Conservation (phyloP, 2,329 filamentous ascomycete species). For the Trichothecium sympodiale region DNA sequence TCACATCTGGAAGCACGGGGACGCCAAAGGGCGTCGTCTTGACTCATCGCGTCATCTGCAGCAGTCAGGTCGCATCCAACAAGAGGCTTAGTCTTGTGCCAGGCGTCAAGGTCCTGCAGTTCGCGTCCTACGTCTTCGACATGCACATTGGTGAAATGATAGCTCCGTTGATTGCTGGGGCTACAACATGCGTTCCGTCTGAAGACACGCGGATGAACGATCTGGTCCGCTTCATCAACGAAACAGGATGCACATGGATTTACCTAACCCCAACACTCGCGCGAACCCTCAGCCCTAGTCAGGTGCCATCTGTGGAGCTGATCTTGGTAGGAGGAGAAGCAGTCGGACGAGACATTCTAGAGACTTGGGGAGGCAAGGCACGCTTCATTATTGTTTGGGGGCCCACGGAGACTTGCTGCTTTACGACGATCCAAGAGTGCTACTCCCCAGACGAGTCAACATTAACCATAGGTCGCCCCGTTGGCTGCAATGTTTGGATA, state of each 20-base stretch:
- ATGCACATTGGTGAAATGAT: conserved; percentile 8
- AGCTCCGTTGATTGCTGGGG: conserved; percentile 6
- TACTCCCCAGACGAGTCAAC: not conserved
- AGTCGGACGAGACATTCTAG: no score
- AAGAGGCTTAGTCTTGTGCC: not conserved
- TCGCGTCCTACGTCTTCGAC: conserved; percentile 6
- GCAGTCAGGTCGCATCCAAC: not conserved
- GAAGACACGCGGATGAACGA: conserved; percentile 6
- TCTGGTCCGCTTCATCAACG: conserved; percentile 6
- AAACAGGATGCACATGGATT: not conserved
- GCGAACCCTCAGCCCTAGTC: no score
- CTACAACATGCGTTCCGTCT: conserved; percentile 8
- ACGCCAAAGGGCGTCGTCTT: conserved; percentile 7
- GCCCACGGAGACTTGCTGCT: conserved; percentile 4
- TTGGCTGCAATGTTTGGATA: conserved; percentile 6
- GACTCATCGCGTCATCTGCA: conserved; percentile 8
- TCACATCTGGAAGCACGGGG: conserved; percentile 7
- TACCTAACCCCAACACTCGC: conserved; percentile 5
- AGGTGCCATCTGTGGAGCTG: no score
- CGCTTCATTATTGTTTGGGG: conserved; percentile 4
- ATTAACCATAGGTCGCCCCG: conserved; percentile 4
- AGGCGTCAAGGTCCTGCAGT: conserved; percentile 3
- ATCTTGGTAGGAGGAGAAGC: no score
- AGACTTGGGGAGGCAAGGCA: no score
- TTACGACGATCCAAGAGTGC: conserved; percentile 4